Base-by-base conservation (phyloP, 1,139 yeast species). In the Yamadazyma conglobata region DNA sequence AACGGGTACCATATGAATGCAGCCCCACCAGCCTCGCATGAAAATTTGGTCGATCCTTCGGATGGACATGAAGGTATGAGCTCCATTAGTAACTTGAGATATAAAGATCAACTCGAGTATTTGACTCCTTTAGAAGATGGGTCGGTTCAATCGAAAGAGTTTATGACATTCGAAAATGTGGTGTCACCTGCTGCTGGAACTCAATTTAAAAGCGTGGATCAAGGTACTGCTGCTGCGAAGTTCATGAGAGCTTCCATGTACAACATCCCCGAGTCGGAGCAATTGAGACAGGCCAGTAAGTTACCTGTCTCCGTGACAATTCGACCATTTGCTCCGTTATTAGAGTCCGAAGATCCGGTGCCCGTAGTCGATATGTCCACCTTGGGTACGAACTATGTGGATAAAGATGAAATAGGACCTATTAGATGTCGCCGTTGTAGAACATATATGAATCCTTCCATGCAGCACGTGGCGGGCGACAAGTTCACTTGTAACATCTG, bases 341-440 rank as follows among this genome's bases (percentile, higher is more conserved):
- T 59, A 24, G 44, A 51, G 12, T 54, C 63, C 2, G 86, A 79
- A 36, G 73, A 65, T 6, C 69, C 74, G 0, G 73, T 88, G 3
- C 94, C 95, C 0, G 70, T 70, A 5, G 80, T 81, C 5, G 91
- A 84, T 45, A 74, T 82, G 59, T 52, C 71, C 4, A 50, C 54
- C 4, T 54, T 64, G 22, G 68, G 67, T 2, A 34, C 36, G 25
- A 40, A 38, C 9, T 35, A 32, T 19, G 32, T 35, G 3, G 48
- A 43, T 10, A 54, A 59, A 0, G 46, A 56, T 25, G 70, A 64
- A 27, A 50, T 54, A 14, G 86, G 88, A 1, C 96, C 96, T 1
- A 79, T 94, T 21, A 73, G 99, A 47, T 91, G 98, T 58, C 74
- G 77, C 43, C 79, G 98, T 37, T 91, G 99, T 58, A 74, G 96